Conservation (phyloP, 2,329 filamentous ascomycete species). For the Aureobasidium vineae region DNA sequence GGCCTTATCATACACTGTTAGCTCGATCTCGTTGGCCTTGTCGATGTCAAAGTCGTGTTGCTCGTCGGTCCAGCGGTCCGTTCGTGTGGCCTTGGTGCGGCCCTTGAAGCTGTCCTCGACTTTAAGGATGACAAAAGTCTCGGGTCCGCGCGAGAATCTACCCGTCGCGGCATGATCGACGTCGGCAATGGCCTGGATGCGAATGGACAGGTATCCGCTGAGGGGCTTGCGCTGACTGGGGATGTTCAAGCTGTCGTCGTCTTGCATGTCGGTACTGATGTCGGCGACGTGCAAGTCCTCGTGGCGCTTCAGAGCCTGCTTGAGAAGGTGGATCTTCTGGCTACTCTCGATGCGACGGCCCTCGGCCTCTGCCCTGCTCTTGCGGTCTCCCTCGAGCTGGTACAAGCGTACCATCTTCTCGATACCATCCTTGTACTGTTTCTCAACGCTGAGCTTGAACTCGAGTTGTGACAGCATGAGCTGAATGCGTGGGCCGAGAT, state of each 20-base stretch:
- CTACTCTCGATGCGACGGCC: slow-evolving; percentile 89
- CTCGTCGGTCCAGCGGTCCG: slow-evolving; percentile 88
- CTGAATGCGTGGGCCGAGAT: slow-evolving; percentile 95
- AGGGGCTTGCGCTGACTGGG: slow-evolving; percentile 96
- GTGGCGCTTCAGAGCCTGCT: slow-evolving; percentile 94
- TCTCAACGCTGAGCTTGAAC: slow-evolving; percentile 98
- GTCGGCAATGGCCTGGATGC: slow-evolving; percentile 84
- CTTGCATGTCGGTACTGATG: slow-evolving; percentile 74
- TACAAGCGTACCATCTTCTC: slow-evolving; percentile 99
- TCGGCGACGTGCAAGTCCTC: slow-evolving; percentile 90
- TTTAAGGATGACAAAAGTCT: slow-evolving; percentile 95
- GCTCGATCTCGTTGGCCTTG: slow-evolving; percentile 97
- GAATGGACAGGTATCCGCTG: slow-evolving; percentile 82
- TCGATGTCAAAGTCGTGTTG: slow-evolving; percentile 90
- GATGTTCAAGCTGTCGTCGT: slow-evolving; percentile 95
- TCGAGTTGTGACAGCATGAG: slow-evolving; percentile 98
- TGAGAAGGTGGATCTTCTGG: slow-evolving; percentile 94
- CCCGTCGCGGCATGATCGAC: slow-evolving; percentile 86
- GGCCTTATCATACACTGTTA: slow-evolving; percentile 96
- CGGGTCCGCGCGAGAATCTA: slow-evolving; percentile 82
- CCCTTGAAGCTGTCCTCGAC: slow-evolving; percentile 93
- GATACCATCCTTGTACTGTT: slow-evolving; percentile 97
- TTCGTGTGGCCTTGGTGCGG: slow-evolving; percentile 79
- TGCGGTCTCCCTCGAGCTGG: slow-evolving; percentile 93
- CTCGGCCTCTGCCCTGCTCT: slow-evolving; percentile 91